Evolutionary conservation across 2,329 filamentous ascomycete species (phyloP).

Genomic region (Fusarium pininemorale): DNA sequence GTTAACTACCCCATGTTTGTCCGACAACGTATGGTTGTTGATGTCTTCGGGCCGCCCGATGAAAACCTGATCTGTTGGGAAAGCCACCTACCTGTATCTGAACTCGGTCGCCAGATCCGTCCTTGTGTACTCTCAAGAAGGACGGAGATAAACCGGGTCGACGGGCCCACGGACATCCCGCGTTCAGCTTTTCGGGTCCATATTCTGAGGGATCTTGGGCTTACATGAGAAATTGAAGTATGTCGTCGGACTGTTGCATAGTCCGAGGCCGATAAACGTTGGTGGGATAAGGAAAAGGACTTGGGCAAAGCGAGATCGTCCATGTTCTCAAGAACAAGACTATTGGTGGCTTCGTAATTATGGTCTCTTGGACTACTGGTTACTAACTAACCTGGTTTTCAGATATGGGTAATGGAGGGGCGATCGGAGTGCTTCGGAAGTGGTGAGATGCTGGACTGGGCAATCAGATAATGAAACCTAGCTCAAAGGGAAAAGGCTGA

Average conservation of each 20-base stretch:
- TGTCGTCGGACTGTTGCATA: slow-evolving; percentile 12
- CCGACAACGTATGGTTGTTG: slow-evolving; percentile 27
- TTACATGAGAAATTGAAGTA: not conserved
- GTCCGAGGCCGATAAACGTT: not conserved
- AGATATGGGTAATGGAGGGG: slow-evolving; percentile 22
- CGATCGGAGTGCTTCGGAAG: slow-evolving; percentile 6
- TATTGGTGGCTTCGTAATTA: slow-evolving; percentile 6
- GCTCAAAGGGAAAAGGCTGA: not conserved
- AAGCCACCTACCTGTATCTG: slow-evolving; percentile 6
- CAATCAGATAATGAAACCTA: slow-evolving; percentile 5
- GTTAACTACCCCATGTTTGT: slow-evolving; percentile 7
- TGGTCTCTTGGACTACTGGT: not conserved
- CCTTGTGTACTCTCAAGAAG: slow-evolving; percentile 5
- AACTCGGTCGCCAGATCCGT: not conserved
- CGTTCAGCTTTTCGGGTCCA: slow-evolving; percentile 25
- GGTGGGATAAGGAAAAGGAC: not conserved
- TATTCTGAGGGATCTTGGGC: slow-evolving; percentile 6
- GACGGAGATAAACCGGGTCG: slow-evolving; percentile 24
- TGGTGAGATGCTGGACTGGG: slow-evolving; percentile 30
- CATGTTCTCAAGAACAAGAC: not conserved
- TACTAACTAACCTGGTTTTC: slow-evolving; percentile 1
- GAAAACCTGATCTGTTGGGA: slow-evolving; percentile 13
- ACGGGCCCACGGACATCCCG: slow-evolving; percentile 22
- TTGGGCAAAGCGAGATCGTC: not conserved
- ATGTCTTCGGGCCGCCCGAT: slow-evolving; percentile 17